Evolutionary conservation across 495 filamentous ascomycete genomes (phyloP), one percentile per base, ranked within the genome.

Genomic region (Penicillium simplicissimum): DNA sequence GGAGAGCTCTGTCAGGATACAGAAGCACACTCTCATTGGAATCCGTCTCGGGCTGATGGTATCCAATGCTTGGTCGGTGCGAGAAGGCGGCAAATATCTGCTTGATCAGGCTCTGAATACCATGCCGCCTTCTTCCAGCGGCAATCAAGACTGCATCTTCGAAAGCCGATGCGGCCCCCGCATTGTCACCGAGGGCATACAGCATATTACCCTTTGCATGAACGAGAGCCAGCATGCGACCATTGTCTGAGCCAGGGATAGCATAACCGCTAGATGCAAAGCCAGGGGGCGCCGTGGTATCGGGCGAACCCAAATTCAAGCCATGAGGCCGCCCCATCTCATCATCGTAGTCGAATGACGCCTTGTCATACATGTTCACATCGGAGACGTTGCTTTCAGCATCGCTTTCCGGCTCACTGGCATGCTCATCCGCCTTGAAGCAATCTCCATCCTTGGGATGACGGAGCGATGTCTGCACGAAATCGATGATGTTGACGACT

Each of bases 171-270:
- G 95, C 93, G 15, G 95, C 95, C 13, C 83, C 87, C 45, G 81
- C 80, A 67, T 95, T 92, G 61, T 98, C 90, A 25, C 93, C 93
- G 54, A 96, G 75, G 37, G 92, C 86, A 76, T 99, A 99, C 1
- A 98, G 82, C 91, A 98, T 96, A 65, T 98, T 99, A 31, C 96
- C 95, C 74, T 98, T 99, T 3, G 93, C 93, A 75, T 99, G 96
- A 25, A 97, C 84, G 23, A 99, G 80, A 35, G 92, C 89, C 13
- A 98, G 83, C 77, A 99, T 92, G 63, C 96, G 85, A 21, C 95
- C 95, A 74, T 98, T 98, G 63, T 98, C 95, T 23, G 85, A 88
- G 8, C 90, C 90, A 8, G 93, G 83, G 21, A 98, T 90, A 37
- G 87, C 85, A 74, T 95, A 97, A 45, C 91, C 92, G 71, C 93